Evolutionary conservation across 495 filamentous ascomycete species (phyloP).

Genomic region (Aspergillus indologenus): DNA sequence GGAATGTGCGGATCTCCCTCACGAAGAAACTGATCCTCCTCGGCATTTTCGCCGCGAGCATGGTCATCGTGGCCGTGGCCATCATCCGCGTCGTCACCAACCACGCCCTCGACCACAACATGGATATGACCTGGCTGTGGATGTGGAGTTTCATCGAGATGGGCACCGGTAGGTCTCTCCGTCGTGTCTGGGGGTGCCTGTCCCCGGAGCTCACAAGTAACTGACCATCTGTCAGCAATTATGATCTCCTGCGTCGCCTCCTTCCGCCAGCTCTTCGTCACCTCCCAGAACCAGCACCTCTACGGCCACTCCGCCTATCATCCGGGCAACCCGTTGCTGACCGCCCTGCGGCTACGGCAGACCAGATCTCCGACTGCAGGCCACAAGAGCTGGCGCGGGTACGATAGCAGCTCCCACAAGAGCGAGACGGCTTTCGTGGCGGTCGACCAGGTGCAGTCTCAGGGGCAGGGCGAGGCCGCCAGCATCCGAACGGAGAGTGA

Average conservation of each 20-base stretch:
- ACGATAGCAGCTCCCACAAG: not conserved
- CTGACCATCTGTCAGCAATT: not conserved
- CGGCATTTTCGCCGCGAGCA: not conserved
- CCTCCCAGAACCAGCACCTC: not conserved
- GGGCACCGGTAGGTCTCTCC: not conserved
- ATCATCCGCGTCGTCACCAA: not conserved
- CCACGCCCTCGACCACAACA: not conserved
- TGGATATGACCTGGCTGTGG: conserved; percentile 1
- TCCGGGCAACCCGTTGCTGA: not conserved
- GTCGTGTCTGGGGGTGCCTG: no score
- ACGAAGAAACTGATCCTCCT: not conserved
- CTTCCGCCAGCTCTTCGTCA: not conserved
- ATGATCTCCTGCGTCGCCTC: conserved; percentile 1
- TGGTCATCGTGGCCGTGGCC: not conserved
- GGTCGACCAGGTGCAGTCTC: not conserved
- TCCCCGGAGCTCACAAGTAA: not conserved
- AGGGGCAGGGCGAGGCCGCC: not conserved
- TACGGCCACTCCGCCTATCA: not conserved
- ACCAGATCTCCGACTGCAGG: not conserved
- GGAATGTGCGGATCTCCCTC: not conserved
- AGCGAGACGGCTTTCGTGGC: not conserved
- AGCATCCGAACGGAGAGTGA: not conserved
- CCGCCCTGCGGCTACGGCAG: not conserved
- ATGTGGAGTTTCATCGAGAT: conserved; percentile 1
- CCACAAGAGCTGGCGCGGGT: not conserved